Percentiles rank a stretch among this genome's conserved stretches.
phyloP scores from a whole-genome alignment of 1,284 basidiomycete genomes.

The Trichosporon sp. region DNA sequence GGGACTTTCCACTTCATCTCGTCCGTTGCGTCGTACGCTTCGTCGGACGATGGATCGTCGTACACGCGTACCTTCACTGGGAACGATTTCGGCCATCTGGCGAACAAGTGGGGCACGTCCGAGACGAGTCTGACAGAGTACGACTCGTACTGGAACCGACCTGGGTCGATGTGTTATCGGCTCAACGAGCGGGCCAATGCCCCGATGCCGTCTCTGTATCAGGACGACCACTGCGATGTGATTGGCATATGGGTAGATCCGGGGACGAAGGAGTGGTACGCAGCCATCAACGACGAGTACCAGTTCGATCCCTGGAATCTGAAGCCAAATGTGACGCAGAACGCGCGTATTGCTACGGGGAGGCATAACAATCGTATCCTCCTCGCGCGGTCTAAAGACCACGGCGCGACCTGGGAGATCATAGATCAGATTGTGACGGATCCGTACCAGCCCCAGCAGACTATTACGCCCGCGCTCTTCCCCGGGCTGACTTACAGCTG shows the following conservation, averaged over 20 bases:
- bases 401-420: slow-evolving; percentile 3
- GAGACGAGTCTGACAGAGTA: background rate
- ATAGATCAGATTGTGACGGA: background rate
- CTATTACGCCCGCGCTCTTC: slow-evolving; percentile 3
- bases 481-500: slow-evolving; percentile 1
- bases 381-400: background rate
- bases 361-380: slow-evolving; percentile 6
- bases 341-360: background rate
- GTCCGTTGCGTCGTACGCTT: background rate
- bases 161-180: slow-evolving; percentile 1
- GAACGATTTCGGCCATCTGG: background rate
- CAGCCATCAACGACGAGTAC: slow-evolving; percentile 7
- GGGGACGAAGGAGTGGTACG: background rate
- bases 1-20: slow-evolving; percentile 2
- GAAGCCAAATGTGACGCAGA: background rate
- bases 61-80: background rate
- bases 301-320: slow-evolving; percentile 6
- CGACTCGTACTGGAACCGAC: slow-evolving; percentile 5
- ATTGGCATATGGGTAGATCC: slow-evolving; percentile 6
- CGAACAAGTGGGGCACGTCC: background rate
- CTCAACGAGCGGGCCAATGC: background rate
- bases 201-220: slow-evolving; percentile 5
- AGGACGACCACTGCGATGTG: slow-evolving; percentile 10
- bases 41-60: background rate
- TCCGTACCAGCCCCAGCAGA: slow-evolving; percentile 2